Conservation (phyloP, 768 basidiomycete genomes). For the Gymnopilus junonius region DNA sequence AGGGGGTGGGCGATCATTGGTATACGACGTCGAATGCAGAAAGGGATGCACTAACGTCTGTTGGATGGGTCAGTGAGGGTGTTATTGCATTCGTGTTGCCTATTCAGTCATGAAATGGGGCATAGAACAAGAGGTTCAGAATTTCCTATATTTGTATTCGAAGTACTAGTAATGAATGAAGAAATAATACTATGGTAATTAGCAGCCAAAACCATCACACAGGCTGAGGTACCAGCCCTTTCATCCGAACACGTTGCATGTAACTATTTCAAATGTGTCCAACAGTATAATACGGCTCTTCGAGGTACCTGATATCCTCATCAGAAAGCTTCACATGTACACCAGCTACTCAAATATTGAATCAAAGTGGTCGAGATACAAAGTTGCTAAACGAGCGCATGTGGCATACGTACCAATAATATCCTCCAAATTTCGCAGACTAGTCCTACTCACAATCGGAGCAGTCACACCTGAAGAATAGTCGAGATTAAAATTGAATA, state of each 20-base stretch:
- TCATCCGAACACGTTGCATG: too few species aligned
- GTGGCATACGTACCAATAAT: constrained; percentile 42
- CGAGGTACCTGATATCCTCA: constrained; percentile 30
- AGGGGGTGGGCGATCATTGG: background rate
- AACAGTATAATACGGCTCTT: constrained; percentile 25
- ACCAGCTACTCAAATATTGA: constrained; percentile 14
- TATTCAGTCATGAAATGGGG: background rate
- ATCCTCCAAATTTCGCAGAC: constrained; percentile 52
- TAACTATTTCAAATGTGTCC: constrained; percentile 16
- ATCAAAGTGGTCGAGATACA: background rate
- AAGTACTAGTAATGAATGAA: too few species aligned
- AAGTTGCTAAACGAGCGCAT: too few species aligned
- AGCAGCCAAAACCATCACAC: too few species aligned
- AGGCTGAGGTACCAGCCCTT: too few species aligned
- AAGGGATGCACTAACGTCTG: background rate
- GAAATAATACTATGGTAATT: too few species aligned
- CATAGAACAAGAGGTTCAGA: too few species aligned
- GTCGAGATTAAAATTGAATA: background rate
- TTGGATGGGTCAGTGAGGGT: background rate
- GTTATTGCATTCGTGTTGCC: background rate
- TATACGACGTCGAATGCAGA: background rate
- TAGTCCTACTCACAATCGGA: constrained; percentile 60
- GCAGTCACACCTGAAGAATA: constrained; percentile 45
- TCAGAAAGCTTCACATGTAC: constrained; percentile 27
- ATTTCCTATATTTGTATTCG: too few species aligned